Evolutionary conservation across 345 rosid genomes (phyloP).

Genomic region (Passiflora organensis): DNA sequence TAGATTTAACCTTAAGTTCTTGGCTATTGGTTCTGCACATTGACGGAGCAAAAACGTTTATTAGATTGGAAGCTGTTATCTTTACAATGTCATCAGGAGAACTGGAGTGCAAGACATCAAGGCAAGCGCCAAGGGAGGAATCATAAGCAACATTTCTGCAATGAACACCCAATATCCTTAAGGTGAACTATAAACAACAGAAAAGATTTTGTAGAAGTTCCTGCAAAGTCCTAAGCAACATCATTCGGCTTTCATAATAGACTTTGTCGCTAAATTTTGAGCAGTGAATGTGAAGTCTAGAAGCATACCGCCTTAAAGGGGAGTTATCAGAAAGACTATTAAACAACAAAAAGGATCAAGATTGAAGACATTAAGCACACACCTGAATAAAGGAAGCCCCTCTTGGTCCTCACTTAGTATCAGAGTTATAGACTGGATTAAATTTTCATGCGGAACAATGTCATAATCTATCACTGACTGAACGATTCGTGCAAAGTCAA

Average conservation of each 20-base stretch:
- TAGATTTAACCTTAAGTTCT: slow-evolving; percentile 67
- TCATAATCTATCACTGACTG: slow-evolving; percentile 59
- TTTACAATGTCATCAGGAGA: slow-evolving; percentile 70
- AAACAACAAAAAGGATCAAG: too few relatives aligned
- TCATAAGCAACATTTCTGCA: slow-evolving; percentile 66
- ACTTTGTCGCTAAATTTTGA: too few relatives aligned
- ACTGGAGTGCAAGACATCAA: slow-evolving; percentile 44
- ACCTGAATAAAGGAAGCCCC: slow-evolving; percentile 79
- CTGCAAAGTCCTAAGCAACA: too few relatives aligned
- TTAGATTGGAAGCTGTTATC: slow-evolving; percentile 61
- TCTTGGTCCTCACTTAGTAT: slow-evolving; percentile 65
- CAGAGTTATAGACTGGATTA: slow-evolving; percentile 63
- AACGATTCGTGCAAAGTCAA: slow-evolving; percentile 70
- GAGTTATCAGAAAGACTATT: too few relatives aligned
- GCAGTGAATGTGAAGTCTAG: too few relatives aligned
- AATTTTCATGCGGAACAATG: slow-evolving; percentile 60
- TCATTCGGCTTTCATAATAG: too few relatives aligned
- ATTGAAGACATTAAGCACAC: slow-evolving; percentile 9
- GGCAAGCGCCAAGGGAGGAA: slow-evolving; percentile 76
- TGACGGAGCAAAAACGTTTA: slow-evolving; percentile 48
- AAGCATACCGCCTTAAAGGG: too few relatives aligned
- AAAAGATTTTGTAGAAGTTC: too few relatives aligned
- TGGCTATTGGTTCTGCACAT: slow-evolving; percentile 67
- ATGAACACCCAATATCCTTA: background rate
- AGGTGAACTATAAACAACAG: too few relatives aligned